These are phyloP conservation scores for Camellia lanceoleosa DNA, from an alignment of 148 eudicot genomes.

Conservation along the genomic window DNA sequence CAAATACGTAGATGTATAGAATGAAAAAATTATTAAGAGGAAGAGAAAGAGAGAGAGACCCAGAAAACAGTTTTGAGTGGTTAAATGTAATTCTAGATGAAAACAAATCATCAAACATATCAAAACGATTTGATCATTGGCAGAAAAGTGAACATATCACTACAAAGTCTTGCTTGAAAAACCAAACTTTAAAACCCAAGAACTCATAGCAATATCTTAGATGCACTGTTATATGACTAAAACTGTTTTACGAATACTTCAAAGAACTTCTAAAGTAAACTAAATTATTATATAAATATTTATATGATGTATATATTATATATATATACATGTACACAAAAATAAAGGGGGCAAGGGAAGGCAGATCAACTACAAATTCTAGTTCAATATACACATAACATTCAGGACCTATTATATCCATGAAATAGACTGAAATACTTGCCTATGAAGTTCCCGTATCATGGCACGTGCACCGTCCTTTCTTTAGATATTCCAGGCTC, in stretches of 20 bases:
- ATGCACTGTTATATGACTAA: not conserved
- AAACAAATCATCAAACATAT: not conserved
- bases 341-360: not conserved
- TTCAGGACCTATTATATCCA: slow-evolving; percentile 24
- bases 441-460: slow-evolving; percentile 34
- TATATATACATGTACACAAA: not conserved
- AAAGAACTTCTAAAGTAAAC: not conserved
- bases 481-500: slow-evolving; percentile 19
- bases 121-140: no score
- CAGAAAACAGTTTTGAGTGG: not conserved
- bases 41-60: not conserved
- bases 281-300: not conserved
- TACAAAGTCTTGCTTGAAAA: not conserved
- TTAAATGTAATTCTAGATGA: not conserved
- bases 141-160: no score
- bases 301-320: not conserved
- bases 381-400: slow-evolving; percentile 4
- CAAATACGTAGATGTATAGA: not conserved
- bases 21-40: no score
- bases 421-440: slow-evolving; percentile 41
- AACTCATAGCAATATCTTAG: no score
- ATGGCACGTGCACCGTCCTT: slow-evolving; percentile 27
- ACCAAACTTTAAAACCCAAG: not conserved
- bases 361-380: not conserved
- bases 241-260: not conserved